Conservation (phyloP, 176 grass and related monocot genomes). For the Musa acuminata region DNA sequence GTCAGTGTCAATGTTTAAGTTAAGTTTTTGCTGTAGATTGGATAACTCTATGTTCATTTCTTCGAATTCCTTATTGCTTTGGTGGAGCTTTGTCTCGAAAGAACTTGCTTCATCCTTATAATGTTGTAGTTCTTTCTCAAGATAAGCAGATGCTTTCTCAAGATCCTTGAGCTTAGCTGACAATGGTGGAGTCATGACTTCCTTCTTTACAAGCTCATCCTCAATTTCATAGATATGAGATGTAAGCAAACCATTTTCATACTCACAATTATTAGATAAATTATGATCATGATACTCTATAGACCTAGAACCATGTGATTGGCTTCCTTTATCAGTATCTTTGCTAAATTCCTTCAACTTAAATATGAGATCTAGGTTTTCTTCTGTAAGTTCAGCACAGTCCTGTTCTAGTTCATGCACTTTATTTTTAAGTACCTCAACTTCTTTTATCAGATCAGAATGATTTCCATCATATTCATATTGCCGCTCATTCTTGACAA, state of each 20-base stretch:
- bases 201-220: conserved; percentile 8
- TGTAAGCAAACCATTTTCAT: conserved; percentile 30
- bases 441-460: conserved; percentile 57
- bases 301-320: conserved; percentile 23
- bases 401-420: conserved; percentile 80
- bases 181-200: background rate
- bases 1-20: background rate
- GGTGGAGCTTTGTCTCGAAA: background rate
- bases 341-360: conserved; percentile 64
- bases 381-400: conserved; percentile 80
- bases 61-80: background rate
- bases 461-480: conserved; percentile 15
- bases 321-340: conserved; percentile 27
- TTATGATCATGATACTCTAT: background rate
- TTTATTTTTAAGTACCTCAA: conserved; percentile 55
- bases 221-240: conserved; percentile 1
- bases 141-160: conserved; percentile 3
- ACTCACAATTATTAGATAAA: conserved; percentile 14
- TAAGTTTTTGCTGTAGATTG: background rate
- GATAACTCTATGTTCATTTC: background rate
- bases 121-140: conserved; percentile 4
- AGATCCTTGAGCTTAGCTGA: conserved; percentile 1
- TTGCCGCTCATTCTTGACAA: too few relatives aligned
- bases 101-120: conserved; percentile 13
- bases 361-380: conserved; percentile 75